A percentile compares a stretch with the other conserved stretches of the same genome.
These are phyloP conservation scores for Penicillium paneum DNA, from an alignment of 2,329 filamentous ascomycete genomes.

Conservation along the genomic window DNA sequence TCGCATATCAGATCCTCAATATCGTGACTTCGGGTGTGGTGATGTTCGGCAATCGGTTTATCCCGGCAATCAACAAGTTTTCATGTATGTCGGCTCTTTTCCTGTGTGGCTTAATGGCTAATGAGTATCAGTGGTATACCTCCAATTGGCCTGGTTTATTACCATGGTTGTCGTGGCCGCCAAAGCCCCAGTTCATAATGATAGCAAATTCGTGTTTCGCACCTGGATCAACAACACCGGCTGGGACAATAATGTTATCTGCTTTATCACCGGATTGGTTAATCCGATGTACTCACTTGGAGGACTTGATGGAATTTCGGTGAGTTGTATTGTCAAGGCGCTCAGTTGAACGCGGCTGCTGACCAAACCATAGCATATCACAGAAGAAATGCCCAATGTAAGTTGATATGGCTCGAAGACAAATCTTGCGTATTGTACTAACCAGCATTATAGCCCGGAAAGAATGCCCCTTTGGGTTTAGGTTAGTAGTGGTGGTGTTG, in stretches of 20 bases:
- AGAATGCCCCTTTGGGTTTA: conserved; percentile 33
- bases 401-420: conserved; percentile 17
- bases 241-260: conserved; percentile 50
- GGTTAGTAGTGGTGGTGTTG: conserved; percentile 12
- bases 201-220: conserved; percentile 50
- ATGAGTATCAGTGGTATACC: conserved; percentile 37
- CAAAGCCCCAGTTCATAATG: conserved; percentile 46
- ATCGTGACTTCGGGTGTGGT: conserved; percentile 45
- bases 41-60: conserved; percentile 49
- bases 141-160: conserved; percentile 49
- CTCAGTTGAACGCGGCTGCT: background rate
- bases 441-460: conserved; percentile 23
- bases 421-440: background rate
- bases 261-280: conserved; percentile 52
- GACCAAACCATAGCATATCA: conserved; percentile 41
- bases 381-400: conserved; percentile 53
- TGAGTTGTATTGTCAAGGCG: conserved; percentile 5
- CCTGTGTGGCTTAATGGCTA: background rate
- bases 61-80: conserved; percentile 46
- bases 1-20: conserved; percentile 42
- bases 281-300: conserved; percentile 50
- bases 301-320: conserved; percentile 48
- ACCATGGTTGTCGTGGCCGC: conserved; percentile 50
- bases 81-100: conserved; percentile 30
- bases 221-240: conserved; percentile 55